A percentile compares a stretch with the other conserved stretches of the same genome.
Evolutionary conservation across 768 basidiomycete genomes (phyloP).

Genomic region (Pleurotus cornucopiae): DNA sequence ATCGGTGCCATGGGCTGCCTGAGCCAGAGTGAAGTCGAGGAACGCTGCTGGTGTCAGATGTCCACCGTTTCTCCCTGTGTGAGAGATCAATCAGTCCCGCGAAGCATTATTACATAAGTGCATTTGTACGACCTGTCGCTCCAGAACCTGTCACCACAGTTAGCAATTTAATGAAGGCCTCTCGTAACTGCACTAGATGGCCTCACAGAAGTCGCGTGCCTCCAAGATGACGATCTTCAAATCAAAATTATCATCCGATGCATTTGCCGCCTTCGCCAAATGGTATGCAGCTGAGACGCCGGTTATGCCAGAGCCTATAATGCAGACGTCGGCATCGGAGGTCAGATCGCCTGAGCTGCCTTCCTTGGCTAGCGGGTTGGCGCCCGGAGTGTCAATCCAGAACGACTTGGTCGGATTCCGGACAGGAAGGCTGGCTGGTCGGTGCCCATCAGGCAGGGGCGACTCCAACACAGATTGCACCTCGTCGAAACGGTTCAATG

Average conservation of each 20-base stretch:
- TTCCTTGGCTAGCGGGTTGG: slow-evolving; percentile 61
- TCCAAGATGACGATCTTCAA: slow-evolving; percentile 67
- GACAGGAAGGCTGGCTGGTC: slow-evolving; percentile 39
- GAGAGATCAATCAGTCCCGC: background rate
- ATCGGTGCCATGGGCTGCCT: slow-evolving; percentile 37
- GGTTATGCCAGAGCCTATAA: slow-evolving; percentile 79
- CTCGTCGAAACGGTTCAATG: slow-evolving; percentile 3
- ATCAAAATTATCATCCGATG: slow-evolving; percentile 17
- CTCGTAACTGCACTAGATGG: background rate
- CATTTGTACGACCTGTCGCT: slow-evolving; percentile 56
- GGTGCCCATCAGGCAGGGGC: background rate
- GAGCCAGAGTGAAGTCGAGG: slow-evolving; percentile 36
- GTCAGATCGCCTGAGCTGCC: slow-evolving; percentile 65
- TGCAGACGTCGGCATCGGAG: slow-evolving; percentile 61
- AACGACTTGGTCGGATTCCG: slow-evolving; percentile 66
- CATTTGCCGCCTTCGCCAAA: slow-evolving; percentile 36
- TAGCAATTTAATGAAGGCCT: background rate
- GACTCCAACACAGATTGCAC: slow-evolving; percentile 7
- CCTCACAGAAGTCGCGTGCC: slow-evolving; percentile 82
- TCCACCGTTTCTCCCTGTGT: slow-evolving; percentile 74
- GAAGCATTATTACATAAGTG: too few species aligned
- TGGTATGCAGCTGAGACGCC: slow-evolving; percentile 76
- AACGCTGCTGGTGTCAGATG: slow-evolving; percentile 58
- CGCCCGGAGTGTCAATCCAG: slow-evolving; percentile 60
- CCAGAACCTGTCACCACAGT: slow-evolving; percentile 49